Base-by-base conservation (phyloP, 805 yeast genomes). In the Candida orba region DNA sequence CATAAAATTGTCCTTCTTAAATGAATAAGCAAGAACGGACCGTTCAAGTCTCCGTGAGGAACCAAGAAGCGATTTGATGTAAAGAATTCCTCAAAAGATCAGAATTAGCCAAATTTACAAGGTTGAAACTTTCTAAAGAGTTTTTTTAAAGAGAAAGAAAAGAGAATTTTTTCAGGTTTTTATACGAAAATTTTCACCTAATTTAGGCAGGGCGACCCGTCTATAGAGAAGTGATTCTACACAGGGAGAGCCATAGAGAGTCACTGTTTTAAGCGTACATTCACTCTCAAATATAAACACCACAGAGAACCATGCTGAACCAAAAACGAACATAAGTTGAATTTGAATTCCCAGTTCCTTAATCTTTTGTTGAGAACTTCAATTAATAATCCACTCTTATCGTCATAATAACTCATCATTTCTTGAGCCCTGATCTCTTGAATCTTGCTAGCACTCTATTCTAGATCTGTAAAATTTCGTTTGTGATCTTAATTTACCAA, bases 401-500 rank as follows among this genome's bases (percentile, higher is more conserved):
- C 99, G 46, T 81, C 84, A 55, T 71, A 93, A 57, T 93, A 96
- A 15, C 99, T 99, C 98, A 93, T 93, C 79, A 91, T 84, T 15
- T 96, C 79, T 45, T 90, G 70, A 20, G 93, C 96, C 0, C 95
- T 91, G 44, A 85, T 68, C 63, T 91, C 98, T 44, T 79, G 71
- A 13, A 88, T 65, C 15, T 78, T 0, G 4, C 76, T 60, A 0
- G 89, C 84, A 6, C 62, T 69, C 95, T 93, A 84, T 15, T 67
- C 63, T 6, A 69, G 70, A 17, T 58, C 57, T 1, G 59, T 58
- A 8, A 49, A 48, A 40, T 72, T 60, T 45, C 57, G 68, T 93
- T 54, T 91, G 97, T 8, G 91, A 82, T 49, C 91, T 75, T 40
- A 90, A 65, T 46, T 76, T 67, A 2, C 89, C 85, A 48, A 77